Base-by-base conservation (phyloP, 441 rosid species). In the Capsella rubella region DNA sequence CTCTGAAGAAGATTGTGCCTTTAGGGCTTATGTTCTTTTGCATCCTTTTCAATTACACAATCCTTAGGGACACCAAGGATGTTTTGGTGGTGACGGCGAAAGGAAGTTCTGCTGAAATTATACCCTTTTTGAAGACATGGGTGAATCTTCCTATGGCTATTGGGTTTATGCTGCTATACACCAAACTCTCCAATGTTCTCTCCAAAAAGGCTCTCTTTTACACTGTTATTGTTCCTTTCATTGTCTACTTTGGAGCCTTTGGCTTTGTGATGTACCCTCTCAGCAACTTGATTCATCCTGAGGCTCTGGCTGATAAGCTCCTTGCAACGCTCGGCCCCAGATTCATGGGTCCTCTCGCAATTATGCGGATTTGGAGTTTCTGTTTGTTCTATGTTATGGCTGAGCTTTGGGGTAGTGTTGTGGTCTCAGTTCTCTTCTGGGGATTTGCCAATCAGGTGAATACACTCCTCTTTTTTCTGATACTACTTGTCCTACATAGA, bases 381-480 rank as follows among this genome's bases (percentile, higher is more conserved):
- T 90, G 97, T 82, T 84, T 95, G 87, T 95, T 95, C 82, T 95
- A 95, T 85, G 99, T 95, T 73, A 95, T 95, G 99, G 99, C 97
- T 82, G 99, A 95, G 80, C 88, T 95, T 72, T 95, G 99, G 99
- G 99, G 99, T 16, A 95, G 99, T 68, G 97, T 95, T 18, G 97
- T 95, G 54, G 54, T 95, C 77, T 95, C 99, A 25, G 99, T 95
- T 78, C 89, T 95, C 46, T 95, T 95, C 74, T 95, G 99, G 99
- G 99, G 99, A 29, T 87, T 95, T 73, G 99, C 99, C 25, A 95
- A 95, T 87, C 99, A 95, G 97, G 99, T 90, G 75, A 82, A 37
- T 55, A 25, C 21, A 56, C 43, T 68, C 14, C 9, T 45, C 25
- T n/a, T 42, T 45, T 27, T 54, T 21, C 3, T 64, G 13, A 40